These are phyloP conservation scores for Diaporthe sp. DNA, from an alignment of 2,329 filamentous ascomycete genomes.

Conservation along the genomic window DNA sequence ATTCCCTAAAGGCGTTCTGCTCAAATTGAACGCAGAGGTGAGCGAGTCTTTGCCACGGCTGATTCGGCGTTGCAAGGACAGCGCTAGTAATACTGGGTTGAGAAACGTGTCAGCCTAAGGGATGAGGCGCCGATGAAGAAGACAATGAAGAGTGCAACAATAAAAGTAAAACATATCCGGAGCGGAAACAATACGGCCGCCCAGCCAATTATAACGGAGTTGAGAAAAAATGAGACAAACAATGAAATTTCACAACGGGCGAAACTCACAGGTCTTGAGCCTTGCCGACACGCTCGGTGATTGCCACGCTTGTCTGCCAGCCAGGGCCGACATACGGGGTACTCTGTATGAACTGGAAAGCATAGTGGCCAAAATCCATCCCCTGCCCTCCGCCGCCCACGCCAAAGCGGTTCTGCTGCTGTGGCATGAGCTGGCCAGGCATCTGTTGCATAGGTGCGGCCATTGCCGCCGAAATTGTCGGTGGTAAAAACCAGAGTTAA, in stretches of 20 bases:
- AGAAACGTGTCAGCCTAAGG: constrained; percentile 5
- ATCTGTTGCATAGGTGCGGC: constrained; percentile 73
- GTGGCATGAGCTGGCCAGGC: constrained; percentile 63
- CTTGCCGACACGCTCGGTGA: constrained; percentile 51
- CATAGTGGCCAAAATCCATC: constrained; percentile 49
- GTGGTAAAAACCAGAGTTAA: constrained; percentile 37
- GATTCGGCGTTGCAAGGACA: constrained; percentile 58
- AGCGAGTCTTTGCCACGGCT: constrained; percentile 58
- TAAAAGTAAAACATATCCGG: neutral
- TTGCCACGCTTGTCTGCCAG: constrained; percentile 52
- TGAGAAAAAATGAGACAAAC: constrained; percentile 14
- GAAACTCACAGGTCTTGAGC: constrained; percentile 54
- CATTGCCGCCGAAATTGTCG: constrained; percentile 62
- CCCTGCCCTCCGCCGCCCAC: constrained; percentile 28
- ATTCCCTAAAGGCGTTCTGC: constrained; percentile 60
- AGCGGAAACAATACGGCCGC: neutral
- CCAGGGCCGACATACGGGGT: constrained; percentile 41
- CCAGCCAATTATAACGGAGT: neutral
- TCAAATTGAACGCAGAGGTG: constrained; percentile 62
- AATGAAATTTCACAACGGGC: constrained; percentile 14
- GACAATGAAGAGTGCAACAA: constrained; percentile 12
- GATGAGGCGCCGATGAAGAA: neutral
- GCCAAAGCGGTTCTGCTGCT: constrained; percentile 50
- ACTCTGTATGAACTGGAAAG: constrained; percentile 54
- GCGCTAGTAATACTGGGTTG: constrained; percentile 65